phyloP scores from a whole-genome alignment of 805 yeast species.

The Schizosaccharomyces japonicus region DNA sequence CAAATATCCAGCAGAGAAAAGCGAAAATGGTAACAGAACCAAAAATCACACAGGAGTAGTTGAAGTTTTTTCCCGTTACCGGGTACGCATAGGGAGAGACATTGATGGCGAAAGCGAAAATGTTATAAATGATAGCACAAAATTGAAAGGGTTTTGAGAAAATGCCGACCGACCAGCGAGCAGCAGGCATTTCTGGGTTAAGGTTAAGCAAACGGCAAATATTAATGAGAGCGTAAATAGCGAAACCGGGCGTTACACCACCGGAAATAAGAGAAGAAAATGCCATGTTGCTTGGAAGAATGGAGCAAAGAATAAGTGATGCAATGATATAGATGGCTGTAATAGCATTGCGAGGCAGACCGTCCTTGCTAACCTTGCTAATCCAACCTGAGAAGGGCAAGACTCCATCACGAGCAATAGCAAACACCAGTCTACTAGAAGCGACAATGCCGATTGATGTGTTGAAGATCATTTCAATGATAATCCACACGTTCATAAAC shows the following conservation, averaged over 20 bases:
- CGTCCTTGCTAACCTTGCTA: slow-evolving; percentile 21
- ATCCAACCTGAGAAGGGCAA: slow-evolving; percentile 32
- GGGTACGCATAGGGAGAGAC: slow-evolving; percentile 12
- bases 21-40: slow-evolving; percentile 11
- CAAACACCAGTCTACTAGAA: slow-evolving; percentile 34
- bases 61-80: slow-evolving; percentile 9
- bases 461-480: slow-evolving; percentile 7
- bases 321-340: slow-evolving; percentile 9
- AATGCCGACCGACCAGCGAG: slow-evolving; percentile 9
- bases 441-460: slow-evolving; percentile 10
- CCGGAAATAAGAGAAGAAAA: slow-evolving; percentile 11
- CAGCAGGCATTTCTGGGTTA: slow-evolving; percentile 1
- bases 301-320: slow-evolving; percentile 10
- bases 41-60: slow-evolving; percentile 9
- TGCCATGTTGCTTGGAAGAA: slow-evolving; percentile 10
- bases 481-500: slow-evolving; percentile 8
- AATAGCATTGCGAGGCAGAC: slow-evolving; percentile 11
- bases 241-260: slow-evolving; percentile 11
- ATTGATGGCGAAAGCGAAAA: slow-evolving; percentile 9
- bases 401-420: slow-evolving; percentile 44
- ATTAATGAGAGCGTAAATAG: slow-evolving; percentile 10
- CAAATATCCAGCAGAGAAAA: slow-evolving; percentile 6
- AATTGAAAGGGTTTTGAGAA: slow-evolving; percentile 10
- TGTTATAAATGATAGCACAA: slow-evolving; percentile 10
- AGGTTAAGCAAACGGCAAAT: slow-evolving; percentile 10